Conservation (phyloP, 352 stramenopile genomes). For the Phytophthora lateralis region DNA sequence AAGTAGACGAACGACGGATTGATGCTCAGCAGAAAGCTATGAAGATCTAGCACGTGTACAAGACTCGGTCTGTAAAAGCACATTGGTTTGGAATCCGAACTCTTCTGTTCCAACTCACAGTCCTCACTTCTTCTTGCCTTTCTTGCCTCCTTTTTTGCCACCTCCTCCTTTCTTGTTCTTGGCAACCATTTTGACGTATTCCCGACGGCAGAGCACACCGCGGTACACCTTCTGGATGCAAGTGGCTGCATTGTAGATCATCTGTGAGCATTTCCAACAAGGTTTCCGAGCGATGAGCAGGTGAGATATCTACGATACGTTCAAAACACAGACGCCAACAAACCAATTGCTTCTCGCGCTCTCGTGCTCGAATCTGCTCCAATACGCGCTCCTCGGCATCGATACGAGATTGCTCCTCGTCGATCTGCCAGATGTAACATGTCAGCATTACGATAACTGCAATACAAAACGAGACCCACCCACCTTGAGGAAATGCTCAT, state of each 20-base stretch:
- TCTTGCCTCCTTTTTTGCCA: slow-evolving; percentile 52
- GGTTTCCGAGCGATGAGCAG: not conserved
- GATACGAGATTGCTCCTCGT: slow-evolving; percentile 87
- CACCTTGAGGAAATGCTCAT: slow-evolving; percentile 87
- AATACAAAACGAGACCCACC: not conserved
- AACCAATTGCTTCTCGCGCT: slow-evolving; percentile 81
- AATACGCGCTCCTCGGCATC: slow-evolving; percentile 80
- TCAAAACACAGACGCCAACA: slow-evolving; percentile 6
- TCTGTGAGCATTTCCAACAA: slow-evolving; percentile 35
- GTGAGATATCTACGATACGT: not conserved
- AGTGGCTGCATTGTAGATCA: slow-evolving; percentile 72
- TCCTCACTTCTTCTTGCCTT: slow-evolving; percentile 37
- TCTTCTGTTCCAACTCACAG: not conserved
- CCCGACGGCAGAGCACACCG: slow-evolving; percentile 60
- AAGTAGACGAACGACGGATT: slow-evolving; percentile 20
- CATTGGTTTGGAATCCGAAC: slow-evolving; percentile 4
- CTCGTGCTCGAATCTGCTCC: slow-evolving; percentile 65
- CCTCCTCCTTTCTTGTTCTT: slow-evolving; percentile 87
- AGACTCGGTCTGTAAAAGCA: slow-evolving; percentile 13
- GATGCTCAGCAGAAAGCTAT: not conserved
- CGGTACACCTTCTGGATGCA: slow-evolving; percentile 87
- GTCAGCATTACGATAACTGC: not conserved
- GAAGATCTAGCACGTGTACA: slow-evolving; percentile 5
- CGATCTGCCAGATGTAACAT: slow-evolving; percentile 48
- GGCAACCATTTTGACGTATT: slow-evolving; percentile 74